These are phyloP conservation scores for Lipomyces yarrowii DNA, from an alignment of 1,139 yeast genomes.

Conservation along the genomic window DNA sequence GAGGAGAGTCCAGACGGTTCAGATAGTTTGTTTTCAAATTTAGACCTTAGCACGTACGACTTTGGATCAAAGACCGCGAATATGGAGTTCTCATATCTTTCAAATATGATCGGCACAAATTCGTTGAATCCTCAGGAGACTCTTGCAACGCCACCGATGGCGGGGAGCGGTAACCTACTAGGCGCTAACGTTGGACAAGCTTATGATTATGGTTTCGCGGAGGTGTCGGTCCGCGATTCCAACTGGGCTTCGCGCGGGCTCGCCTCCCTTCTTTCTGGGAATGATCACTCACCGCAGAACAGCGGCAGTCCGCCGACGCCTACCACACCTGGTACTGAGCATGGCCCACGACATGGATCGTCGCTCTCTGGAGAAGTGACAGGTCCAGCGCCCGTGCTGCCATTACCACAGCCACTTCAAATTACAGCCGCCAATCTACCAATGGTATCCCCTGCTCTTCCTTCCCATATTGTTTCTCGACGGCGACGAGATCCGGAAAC, in stretches of 20 bases:
- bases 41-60: slow-evolving; percentile 24
- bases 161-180: not conserved
- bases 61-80: slow-evolving; percentile 82
- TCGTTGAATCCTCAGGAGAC: slow-evolving; percentile 20
- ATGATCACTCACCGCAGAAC: slow-evolving; percentile 24
- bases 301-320: slow-evolving; percentile 31
- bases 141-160: slow-evolving; percentile 3
- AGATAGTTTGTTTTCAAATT: slow-evolving; percentile 23
- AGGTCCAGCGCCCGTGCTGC: not conserved
- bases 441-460: slow-evolving; percentile 20
- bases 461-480: slow-evolving; percentile 30
- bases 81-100: slow-evolving; percentile 75
- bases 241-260: slow-evolving; percentile 30
- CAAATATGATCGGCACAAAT: slow-evolving; percentile 58
- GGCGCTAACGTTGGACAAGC: not conserved
- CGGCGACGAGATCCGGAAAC: slow-evolving; percentile 47
- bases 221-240: slow-evolving; percentile 28
- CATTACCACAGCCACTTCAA: not conserved
- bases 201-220: slow-evolving; percentile 22
- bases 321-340: slow-evolving; percentile 3
- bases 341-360: not conserved
- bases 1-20: slow-evolving; percentile 24
- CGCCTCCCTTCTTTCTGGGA: slow-evolving; percentile 25
- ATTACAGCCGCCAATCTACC: slow-evolving; percentile 4
- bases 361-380: not conserved